phyloP scores from a whole-genome alignment of 1,139 yeast genomes.

The Zygosaccharomyces sapae region DNA sequence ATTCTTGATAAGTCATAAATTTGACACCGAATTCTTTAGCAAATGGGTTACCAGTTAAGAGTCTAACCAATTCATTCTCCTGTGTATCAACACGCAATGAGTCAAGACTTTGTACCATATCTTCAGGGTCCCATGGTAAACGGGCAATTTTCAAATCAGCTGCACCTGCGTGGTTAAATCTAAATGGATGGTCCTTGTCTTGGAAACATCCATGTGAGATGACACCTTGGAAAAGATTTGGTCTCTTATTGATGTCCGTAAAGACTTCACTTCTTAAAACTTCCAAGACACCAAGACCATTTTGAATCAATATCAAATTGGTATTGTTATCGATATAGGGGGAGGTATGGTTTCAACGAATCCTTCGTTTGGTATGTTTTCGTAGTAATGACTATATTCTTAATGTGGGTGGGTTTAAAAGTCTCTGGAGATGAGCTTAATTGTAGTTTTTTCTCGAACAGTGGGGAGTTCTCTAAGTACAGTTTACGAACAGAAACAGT shows the following conservation, averaged over 20 bases:
- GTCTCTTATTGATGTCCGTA: slow-evolving; percentile 46
- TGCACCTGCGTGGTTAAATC: slow-evolving; percentile 60
- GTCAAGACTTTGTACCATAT: slow-evolving; percentile 24
- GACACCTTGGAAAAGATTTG: slow-evolving; percentile 66
- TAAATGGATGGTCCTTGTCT: slow-evolving; percentile 26
- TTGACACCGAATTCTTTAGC: slow-evolving; percentile 41
- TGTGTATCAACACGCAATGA: slow-evolving; percentile 18
- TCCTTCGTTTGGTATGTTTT: slow-evolving; percentile 59
- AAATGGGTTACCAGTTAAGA: slow-evolving; percentile 30
- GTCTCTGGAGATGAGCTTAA: slow-evolving; percentile 32
- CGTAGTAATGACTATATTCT: slow-evolving; percentile 61
- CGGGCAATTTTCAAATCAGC: slow-evolving; percentile 57
- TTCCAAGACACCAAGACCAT: slow-evolving; percentile 79
- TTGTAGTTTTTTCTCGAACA: slow-evolving; percentile 19
- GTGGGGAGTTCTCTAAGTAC: slow-evolving; percentile 22
- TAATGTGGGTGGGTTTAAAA: slow-evolving; percentile 38
- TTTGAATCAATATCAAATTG: slow-evolving; percentile 69
- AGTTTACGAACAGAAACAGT: slow-evolving; percentile 34
- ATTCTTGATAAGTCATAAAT: slow-evolving; percentile 47
- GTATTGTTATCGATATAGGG: slow-evolving; percentile 47
- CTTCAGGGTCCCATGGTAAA: slow-evolving; percentile 36
- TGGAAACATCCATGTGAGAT: slow-evolving; percentile 74
- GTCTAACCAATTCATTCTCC: slow-evolving; percentile 27
- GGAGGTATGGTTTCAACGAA: slow-evolving; percentile 46
- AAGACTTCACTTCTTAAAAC: slow-evolving; percentile 54